These are phyloP conservation scores for Teratosphaeria zuluensis DNA, from an alignment of 2,329 filamentous ascomycete genomes.

Conservation along the genomic window DNA sequence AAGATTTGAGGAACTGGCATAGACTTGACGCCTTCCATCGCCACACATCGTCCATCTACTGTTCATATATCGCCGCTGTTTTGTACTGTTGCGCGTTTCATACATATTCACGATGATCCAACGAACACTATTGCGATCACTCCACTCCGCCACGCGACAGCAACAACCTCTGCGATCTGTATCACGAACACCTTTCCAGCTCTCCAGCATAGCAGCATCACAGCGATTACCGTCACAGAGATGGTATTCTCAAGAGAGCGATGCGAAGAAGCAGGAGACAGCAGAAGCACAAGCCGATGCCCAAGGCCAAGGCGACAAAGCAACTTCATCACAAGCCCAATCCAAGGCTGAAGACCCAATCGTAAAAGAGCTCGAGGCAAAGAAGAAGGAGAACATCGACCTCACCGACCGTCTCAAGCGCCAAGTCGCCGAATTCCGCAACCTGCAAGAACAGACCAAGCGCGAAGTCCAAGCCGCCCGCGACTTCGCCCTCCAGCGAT, in stretches of 20 bases:
- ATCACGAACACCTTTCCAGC: slow-evolving; percentile 27
- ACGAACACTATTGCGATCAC: slow-evolving; percentile 40
- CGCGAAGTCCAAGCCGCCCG: slow-evolving; percentile 80
- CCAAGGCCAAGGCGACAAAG: slow-evolving; percentile 17
- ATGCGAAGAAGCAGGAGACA: slow-evolving; percentile 31
- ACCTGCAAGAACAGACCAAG: slow-evolving; percentile 88
- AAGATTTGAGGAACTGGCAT: not conserved
- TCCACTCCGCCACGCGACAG: slow-evolving; percentile 29
- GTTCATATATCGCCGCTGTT: not conserved
- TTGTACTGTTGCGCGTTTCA: not conserved
- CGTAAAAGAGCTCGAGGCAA: slow-evolving; percentile 60
- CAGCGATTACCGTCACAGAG: slow-evolving; percentile 22
- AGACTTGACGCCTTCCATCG: not conserved
- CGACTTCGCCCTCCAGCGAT: slow-evolving; percentile 89
- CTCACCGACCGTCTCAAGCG: slow-evolving; percentile 95
- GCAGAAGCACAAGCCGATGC: slow-evolving; percentile 27
- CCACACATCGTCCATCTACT: not conserved
- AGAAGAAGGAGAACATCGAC: slow-evolving; percentile 64
- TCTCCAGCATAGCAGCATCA: slow-evolving; percentile 13
- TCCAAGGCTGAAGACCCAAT: slow-evolving; percentile 36
- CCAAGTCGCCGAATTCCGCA: slow-evolving; percentile 91
- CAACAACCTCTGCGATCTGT: slow-evolving; percentile 8
- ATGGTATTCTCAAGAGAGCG: slow-evolving; percentile 38
- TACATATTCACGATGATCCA: slow-evolving; percentile 36
- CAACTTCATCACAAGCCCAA: slow-evolving; percentile 20